These are phyloP conservation scores for Peniophora sp. DNA, from an alignment of 1,284 basidiomycete species.

Conservation along the genomic window DNA sequence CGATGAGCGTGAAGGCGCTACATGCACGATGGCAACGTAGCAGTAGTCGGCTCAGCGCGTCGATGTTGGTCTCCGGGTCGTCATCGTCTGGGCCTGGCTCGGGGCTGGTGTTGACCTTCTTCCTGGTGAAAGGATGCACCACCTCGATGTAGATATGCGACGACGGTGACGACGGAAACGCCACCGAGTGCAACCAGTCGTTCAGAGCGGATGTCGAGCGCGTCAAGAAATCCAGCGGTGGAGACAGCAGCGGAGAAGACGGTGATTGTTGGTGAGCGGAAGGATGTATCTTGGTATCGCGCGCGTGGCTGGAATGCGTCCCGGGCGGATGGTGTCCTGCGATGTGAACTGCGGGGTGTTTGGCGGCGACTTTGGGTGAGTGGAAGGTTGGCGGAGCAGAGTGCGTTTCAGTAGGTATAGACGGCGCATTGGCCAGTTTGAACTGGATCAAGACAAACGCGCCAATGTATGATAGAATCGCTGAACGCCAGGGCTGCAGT, in stretches of 20 bases:
- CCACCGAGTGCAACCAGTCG: background rate
- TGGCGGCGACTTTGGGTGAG: background rate
- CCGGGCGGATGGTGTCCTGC: background rate
- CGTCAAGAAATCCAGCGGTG: background rate
- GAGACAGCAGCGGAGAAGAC: background rate
- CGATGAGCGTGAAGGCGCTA: slow-evolving; percentile 20
- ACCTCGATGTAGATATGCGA: slow-evolving; percentile 1
- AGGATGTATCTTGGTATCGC: background rate
- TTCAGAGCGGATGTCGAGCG: background rate
- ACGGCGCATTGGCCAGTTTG: slow-evolving; percentile 19
- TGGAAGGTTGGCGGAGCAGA: background rate
- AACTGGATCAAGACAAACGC: slow-evolving; percentile 27
- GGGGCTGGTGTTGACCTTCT: background rate
- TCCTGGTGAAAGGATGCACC: background rate
- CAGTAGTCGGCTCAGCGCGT: slow-evolving; percentile 23
- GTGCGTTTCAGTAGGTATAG: slow-evolving; percentile 12
- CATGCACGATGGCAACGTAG: slow-evolving; percentile 24
- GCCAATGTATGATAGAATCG: slow-evolving; percentile 24
- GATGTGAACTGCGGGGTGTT: background rate
- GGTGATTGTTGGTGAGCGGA: background rate
- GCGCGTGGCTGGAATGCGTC: background rate
- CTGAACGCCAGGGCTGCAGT: slow-evolving; percentile 7
- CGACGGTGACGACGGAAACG: background rate
- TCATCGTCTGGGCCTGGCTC: slow-evolving; percentile 7
- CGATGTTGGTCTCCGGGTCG: slow-evolving; percentile 7